Evolutionary conservation across 2,329 filamentous ascomycete species (phyloP).

Genomic region (Sclerotinia minor): DNA sequence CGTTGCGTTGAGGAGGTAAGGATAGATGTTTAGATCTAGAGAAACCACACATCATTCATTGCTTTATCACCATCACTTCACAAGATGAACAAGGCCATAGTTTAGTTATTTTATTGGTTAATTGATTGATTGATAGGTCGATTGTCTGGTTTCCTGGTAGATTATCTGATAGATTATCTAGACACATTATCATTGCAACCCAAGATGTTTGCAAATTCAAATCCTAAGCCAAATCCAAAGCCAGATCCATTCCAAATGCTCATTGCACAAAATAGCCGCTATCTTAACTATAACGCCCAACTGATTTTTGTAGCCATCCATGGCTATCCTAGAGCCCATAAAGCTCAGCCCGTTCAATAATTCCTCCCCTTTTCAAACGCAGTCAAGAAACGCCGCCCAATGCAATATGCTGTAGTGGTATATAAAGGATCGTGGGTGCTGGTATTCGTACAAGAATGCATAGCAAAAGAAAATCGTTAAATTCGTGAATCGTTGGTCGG

Average conservation of each 20-base stretch:
- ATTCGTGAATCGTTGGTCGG: conserved; percentile 34
- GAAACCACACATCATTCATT: neutral
- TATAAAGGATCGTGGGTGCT: conserved; percentile 35
- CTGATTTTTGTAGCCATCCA: conserved; percentile 24
- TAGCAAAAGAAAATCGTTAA: conserved; percentile 37
- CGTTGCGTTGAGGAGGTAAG: neutral
- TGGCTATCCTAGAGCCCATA: conserved; percentile 13
- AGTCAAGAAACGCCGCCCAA: conserved; percentile 34
- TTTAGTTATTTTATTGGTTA: neutral
- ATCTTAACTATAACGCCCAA: conserved; percentile 24
- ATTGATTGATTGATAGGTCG: conserved; percentile 5
- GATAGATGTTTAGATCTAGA: neutral
- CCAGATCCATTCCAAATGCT: neutral
- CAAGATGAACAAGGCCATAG: neutral
- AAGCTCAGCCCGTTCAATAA: conserved; percentile 26
- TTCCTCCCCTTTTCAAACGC: conserved; percentile 23
- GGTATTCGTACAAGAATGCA: conserved; percentile 41
- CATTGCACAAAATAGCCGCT: conserved; percentile 24
- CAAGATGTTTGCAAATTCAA: conserved; percentile 9
- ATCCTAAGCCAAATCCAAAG: neutral
- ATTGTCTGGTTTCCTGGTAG: conserved; percentile 19
- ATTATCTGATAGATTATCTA: conserved; percentile 14
- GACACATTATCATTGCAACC: conserved; percentile 19
- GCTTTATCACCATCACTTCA: neutral
- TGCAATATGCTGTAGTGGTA: conserved; percentile 36